Conservation (phyloP, 75 land plant species). For the Selaginella tamariscina region DNA sequence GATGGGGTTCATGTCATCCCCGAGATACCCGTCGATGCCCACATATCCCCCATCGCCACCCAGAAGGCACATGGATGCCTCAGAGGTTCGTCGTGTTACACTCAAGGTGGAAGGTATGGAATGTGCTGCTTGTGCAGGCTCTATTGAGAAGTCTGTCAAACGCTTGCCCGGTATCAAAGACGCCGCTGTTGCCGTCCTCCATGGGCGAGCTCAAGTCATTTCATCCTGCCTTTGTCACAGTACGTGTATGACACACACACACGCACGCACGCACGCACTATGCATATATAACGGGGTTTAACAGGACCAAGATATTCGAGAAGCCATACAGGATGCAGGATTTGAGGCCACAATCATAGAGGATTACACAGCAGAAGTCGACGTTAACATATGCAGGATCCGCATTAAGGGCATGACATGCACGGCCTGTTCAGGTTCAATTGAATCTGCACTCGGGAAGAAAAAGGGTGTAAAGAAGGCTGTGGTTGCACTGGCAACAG, state of each 20-base stretch:
- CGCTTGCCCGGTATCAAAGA: constrained; percentile 53
- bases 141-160: constrained; percentile 60
- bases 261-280: too few species aligned
- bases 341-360: constrained; percentile 40
- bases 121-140: constrained; percentile 73
- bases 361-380: constrained; percentile 10
- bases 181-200: constrained; percentile 60
- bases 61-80: not conserved
- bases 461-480: constrained; percentile 42
- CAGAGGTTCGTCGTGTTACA: constrained; percentile 4
- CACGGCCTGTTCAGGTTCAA: constrained; percentile 55
- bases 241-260: constrained; percentile 16
- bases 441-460: constrained; percentile 44
- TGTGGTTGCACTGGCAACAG: constrained; percentile 56
- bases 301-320: constrained; percentile 48
- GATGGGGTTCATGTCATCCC: constrained; percentile 20
- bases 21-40: constrained; percentile 40
- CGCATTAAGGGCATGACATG: constrained; percentile 66
- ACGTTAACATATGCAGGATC: constrained; percentile 32
- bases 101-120: constrained; percentile 35
- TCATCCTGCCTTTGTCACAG: constrained; percentile 43
- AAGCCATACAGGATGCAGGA: constrained; percentile 64
- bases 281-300: too few species aligned
- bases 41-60: constrained; percentile 9
- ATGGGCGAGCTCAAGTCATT: constrained; percentile 54